Evolutionary conservation across 305 asterid genomes (phyloP).

Genomic region (Striga hermonthica): DNA sequence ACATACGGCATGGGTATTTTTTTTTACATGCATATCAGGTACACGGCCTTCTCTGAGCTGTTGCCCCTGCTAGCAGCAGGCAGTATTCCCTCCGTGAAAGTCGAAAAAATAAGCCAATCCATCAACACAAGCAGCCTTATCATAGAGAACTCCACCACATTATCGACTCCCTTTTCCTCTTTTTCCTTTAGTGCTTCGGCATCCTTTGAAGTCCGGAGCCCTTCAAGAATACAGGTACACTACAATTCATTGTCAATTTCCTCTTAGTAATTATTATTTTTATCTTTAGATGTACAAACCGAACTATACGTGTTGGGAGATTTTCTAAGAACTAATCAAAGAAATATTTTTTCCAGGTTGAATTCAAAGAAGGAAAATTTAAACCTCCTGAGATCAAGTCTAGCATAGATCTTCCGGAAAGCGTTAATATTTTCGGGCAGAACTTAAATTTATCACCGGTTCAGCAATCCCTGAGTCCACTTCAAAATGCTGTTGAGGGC

Average conservation of each 20-base stretch:
- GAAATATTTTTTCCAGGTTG: constrained; percentile 47
- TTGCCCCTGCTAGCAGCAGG: constrained; percentile 86
- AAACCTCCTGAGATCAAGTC: constrained; percentile 91
- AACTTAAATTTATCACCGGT: constrained; percentile 61
- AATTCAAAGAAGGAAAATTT: constrained; percentile 82
- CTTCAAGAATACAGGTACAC: constrained; percentile 81
- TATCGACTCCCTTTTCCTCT: constrained; percentile 68
- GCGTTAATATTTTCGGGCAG: constrained; percentile 67
- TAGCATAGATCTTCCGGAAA: constrained; percentile 70
- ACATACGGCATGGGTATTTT: too few species aligned
- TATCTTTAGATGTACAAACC: too few species aligned
- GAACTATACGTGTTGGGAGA: too few species aligned
- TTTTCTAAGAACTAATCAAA: too few species aligned
- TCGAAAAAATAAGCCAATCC: constrained; percentile 76
- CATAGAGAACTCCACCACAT: constrained; percentile 62
- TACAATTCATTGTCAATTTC: too few species aligned
- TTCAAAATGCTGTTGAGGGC: constrained; percentile 60
- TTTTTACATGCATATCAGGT: constrained; percentile 49
- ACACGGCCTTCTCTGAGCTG: constrained; percentile 86
- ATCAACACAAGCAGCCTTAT: constrained; percentile 59
- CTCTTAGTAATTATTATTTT: too few species aligned
- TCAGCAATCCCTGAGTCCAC: constrained; percentile 67
- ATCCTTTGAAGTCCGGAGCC: constrained; percentile 74
- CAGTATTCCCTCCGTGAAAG: constrained; percentile 75
- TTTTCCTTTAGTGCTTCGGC: constrained; percentile 79